A percentile compares a stretch with the other conserved stretches of the same genome.
These are phyloP conservation scores for Bondarzewia mesenterica DNA, from an alignment of 1,284 basidiomycete genomes.

Conservation along the genomic window DNA sequence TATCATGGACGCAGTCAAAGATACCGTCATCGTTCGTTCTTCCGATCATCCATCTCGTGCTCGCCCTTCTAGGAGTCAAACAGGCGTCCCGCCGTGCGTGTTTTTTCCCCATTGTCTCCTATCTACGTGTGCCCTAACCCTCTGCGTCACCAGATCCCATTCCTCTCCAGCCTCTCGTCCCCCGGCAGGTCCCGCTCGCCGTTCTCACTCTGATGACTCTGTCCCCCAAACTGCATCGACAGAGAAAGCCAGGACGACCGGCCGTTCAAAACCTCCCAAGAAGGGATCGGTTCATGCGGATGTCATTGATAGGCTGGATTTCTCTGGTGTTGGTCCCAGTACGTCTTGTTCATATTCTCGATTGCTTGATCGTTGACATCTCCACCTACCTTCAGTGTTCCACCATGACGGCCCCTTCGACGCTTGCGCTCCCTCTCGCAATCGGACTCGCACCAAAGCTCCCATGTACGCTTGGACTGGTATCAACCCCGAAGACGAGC, in stretches of 20 bases:
- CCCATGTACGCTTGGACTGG: slow-evolving; percentile 74
- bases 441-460: slow-evolving; percentile 67
- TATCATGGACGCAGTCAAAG: slow-evolving; percentile 55
- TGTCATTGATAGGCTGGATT: slow-evolving; percentile 59
- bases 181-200: slow-evolving; percentile 33
- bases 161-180: slow-evolving; percentile 11
- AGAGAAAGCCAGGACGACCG: slow-evolving; percentile 46
- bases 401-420: slow-evolving; percentile 87
- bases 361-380: slow-evolving; percentile 4
- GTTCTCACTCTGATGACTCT: slow-evolving; percentile 68
- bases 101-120: not conserved
- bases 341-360: slow-evolving; percentile 23
- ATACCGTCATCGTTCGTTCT: slow-evolving; percentile 44
- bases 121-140: slow-evolving; percentile 1
- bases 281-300: slow-evolving; percentile 67
- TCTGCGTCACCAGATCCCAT: slow-evolving; percentile 12
- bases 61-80: slow-evolving; percentile 39
- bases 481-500: slow-evolving; percentile 34
- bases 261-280: slow-evolving; percentile 41
- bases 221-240: slow-evolving; percentile 27
- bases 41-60: slow-evolving; percentile 30
- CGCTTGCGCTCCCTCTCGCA: slow-evolving; percentile 80
- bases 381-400: slow-evolving; percentile 47
- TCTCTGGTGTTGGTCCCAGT: slow-evolving; percentile 70
- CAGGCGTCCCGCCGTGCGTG: slow-evolving; percentile 30